phyloP scores from a whole-genome alignment of 2,329 filamentous ascomycete species.

The Phaeosphaeria sp. region DNA sequence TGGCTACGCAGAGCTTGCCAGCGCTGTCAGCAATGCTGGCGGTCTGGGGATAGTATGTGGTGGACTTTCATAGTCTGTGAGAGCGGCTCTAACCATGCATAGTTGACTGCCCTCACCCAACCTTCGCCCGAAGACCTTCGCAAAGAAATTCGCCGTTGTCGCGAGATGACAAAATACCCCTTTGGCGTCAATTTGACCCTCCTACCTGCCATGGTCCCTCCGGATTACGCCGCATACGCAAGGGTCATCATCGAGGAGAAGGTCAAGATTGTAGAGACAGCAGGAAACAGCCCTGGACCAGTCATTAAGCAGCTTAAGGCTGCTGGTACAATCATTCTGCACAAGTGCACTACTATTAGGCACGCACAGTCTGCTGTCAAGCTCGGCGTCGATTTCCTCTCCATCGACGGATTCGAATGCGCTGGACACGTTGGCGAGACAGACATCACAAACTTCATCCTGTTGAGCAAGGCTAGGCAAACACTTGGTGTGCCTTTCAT shows the following conservation, averaged over 20 bases:
- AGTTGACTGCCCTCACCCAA: slow-evolving; percentile 87
- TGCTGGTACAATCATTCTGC: slow-evolving; percentile 78
- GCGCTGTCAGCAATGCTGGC: slow-evolving; percentile 71
- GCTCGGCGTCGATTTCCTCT: slow-evolving; percentile 94
- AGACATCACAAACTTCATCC: slow-evolving; percentile 88
- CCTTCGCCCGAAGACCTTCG: slow-evolving; percentile 89
- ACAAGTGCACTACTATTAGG: slow-evolving; percentile 97
- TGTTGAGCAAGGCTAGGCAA: slow-evolving; percentile 85
- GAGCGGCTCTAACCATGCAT: slow-evolving; percentile 17
- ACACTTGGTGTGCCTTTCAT: slow-evolving; percentile 88
- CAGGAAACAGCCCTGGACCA: slow-evolving; percentile 87
- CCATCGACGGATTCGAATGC: slow-evolving; percentile 97
- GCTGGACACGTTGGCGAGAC: slow-evolving; percentile 87
- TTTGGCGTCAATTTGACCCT: slow-evolving; percentile 97
- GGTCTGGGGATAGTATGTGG: slow-evolving; percentile 70
- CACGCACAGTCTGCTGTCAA: slow-evolving; percentile 92
- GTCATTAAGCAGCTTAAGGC: slow-evolving; percentile 89
- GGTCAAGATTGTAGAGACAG: slow-evolving; percentile 88
- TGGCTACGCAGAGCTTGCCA: slow-evolving; percentile 79
- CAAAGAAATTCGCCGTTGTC: slow-evolving; percentile 89
- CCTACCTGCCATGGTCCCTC: slow-evolving; percentile 85
- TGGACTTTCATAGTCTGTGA: background rate
- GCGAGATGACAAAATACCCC: slow-evolving; percentile 75
- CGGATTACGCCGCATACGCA: slow-evolving; percentile 91
- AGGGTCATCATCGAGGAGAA: slow-evolving; percentile 94